Evolutionary conservation across 2,329 filamentous ascomycete species (phyloP).

Genomic region (Botrytis elliptica): DNA sequence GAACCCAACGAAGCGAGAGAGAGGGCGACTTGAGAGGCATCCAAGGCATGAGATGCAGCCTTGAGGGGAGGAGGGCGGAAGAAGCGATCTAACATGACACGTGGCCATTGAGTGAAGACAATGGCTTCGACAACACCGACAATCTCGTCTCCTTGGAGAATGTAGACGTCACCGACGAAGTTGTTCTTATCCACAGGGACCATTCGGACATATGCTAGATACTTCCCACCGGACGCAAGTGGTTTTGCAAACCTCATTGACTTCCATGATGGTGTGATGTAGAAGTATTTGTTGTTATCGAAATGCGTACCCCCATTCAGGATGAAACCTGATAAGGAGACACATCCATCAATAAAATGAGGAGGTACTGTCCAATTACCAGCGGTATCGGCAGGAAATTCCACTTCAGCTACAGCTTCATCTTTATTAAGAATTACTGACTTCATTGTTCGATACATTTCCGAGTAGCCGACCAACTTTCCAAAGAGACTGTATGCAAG

Average conservation of each 20-base stretch:
- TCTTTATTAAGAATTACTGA: slow-evolving; percentile 42
- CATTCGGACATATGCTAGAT: background rate
- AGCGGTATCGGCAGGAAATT: background rate
- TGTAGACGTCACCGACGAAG: slow-evolving; percentile 39
- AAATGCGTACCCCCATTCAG: background rate
- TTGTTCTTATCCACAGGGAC: slow-evolving; percentile 48
- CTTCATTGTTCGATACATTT: slow-evolving; percentile 54
- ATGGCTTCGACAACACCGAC: slow-evolving; percentile 39
- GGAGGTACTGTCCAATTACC: background rate
- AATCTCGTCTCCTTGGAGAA: slow-evolving; percentile 39
- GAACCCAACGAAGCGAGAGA: background rate
- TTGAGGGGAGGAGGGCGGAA: background rate
- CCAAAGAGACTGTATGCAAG: slow-evolving; percentile 70
- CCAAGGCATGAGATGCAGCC: background rate
- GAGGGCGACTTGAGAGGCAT: background rate
- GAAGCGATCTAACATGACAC: background rate
- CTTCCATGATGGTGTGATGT: background rate
- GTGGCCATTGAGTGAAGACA: background rate
- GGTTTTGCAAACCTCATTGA: background rate
- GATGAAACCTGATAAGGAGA: background rate
- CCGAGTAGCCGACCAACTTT: slow-evolving; percentile 54
- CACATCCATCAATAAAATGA: background rate
- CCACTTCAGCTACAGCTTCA: background rate
- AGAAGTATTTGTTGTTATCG: background rate
- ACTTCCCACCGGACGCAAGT: background rate